These are phyloP conservation scores for Fraxinus sp. DNA, from an alignment of 305 asterid genomes.

Conservation along the genomic window DNA sequence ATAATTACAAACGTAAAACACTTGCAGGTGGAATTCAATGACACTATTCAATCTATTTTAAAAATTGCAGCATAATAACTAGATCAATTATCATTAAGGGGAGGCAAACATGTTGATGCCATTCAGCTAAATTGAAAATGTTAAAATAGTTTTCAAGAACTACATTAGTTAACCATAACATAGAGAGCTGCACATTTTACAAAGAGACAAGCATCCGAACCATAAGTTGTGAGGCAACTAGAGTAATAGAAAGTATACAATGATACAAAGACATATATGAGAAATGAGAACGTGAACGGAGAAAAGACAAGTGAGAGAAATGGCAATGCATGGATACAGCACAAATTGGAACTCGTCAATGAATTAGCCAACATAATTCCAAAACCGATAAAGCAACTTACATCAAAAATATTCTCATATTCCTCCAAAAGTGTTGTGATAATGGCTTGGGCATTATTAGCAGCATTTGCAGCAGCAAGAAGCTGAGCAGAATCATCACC, in stretches of 20 bases:
- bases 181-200: neutral
- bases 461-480: conserved; percentile 99
- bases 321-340: conserved; percentile 5
- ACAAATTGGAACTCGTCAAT: neutral
- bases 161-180: conserved; percentile 12
- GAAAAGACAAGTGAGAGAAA: conserved; percentile 12
- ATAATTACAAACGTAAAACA: neutral
- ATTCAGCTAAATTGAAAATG: conserved; percentile 15
- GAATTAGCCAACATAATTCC: conserved; percentile 14
- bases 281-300: conserved; percentile 3
- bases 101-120: neutral
- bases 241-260: neutral
- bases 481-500: conserved; percentile 93
- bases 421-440: conserved; percentile 88
- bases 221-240: conserved; percentile 2
- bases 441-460: conserved; percentile 94
- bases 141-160: conserved; percentile 9
- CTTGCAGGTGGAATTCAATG: conserved; percentile 3
- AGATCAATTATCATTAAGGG: neutral
- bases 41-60: neutral
- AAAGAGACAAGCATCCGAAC: conserved; percentile 8
- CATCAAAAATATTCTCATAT: conserved; percentile 76
- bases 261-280: neutral
- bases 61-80: conserved; percentile 7
- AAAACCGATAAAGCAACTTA: conserved; percentile 40